A percentile compares a stretch with the other conserved stretches of the same genome.
phyloP scores from a whole-genome alignment of 2,329 filamentous ascomycete genomes.

The Juglanconis oblonga region DNA sequence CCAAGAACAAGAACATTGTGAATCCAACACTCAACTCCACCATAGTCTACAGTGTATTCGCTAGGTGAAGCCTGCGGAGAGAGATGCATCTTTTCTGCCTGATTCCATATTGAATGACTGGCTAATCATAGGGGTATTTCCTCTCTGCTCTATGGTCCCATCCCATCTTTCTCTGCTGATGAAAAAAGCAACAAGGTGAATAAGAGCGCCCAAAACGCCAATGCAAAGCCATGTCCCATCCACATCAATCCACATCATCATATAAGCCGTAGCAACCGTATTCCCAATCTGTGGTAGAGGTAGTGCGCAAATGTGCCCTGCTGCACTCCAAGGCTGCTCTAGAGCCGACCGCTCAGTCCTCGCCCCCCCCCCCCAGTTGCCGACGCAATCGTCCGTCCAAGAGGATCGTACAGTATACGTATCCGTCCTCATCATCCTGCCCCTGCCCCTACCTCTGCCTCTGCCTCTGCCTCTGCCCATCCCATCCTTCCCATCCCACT shows the following conservation, averaged over 20 bases:
- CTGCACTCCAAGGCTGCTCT: no score
- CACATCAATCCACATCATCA: neutral
- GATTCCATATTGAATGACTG: neutral
- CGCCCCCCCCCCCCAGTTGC: no score
- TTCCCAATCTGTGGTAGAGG: neutral
- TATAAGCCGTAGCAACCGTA: neutral
- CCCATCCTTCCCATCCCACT: neutral
- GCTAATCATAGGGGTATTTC: slow-evolving; percentile 14
- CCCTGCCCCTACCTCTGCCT: no score
- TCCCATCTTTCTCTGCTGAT: neutral
- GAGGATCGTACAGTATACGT: no score
- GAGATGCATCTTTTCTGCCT: neutral
- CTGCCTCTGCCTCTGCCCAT: no score
- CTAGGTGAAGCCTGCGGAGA: neutral
- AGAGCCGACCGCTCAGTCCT: no score
- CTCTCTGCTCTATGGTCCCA: neutral
- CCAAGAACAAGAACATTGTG: no score
- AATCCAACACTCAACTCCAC: no score
- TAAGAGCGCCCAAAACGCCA: neutral
- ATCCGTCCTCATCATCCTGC: no score
- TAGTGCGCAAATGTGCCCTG: no score
- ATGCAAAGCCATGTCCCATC: neutral
- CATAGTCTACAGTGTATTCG: no score
- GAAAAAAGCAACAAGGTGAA: neutral
- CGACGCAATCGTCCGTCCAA: no score